phyloP scores from a whole-genome alignment of 2,329 filamentous ascomycete genomes.

The Ophiocordyceps camponoti-floridani region DNA sequence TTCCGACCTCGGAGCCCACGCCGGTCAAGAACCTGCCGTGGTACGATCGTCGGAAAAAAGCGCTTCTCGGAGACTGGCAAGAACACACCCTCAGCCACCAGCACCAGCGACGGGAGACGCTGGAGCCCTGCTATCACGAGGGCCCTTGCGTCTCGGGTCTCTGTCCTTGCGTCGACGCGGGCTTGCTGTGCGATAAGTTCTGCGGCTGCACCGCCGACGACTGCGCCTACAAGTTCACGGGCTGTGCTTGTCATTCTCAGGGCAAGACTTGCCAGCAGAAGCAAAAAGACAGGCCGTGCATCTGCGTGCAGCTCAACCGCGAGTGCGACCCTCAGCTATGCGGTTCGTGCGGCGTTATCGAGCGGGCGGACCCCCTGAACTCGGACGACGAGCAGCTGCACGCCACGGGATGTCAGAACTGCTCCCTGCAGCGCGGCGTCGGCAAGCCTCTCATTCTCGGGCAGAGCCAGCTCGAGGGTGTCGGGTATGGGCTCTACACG shows the following conservation, averaged over 20 bases:
- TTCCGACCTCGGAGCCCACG: slow-evolving; percentile 9
- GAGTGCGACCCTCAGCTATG: slow-evolving; percentile 72
- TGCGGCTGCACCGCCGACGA: slow-evolving; percentile 43
- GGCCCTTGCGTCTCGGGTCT: slow-evolving; percentile 42
- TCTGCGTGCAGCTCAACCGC: slow-evolving; percentile 53
- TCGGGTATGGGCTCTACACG: slow-evolving; percentile 60
- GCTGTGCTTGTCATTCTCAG: slow-evolving; percentile 42
- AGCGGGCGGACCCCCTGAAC: slow-evolving; percentile 53
- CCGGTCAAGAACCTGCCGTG: slow-evolving; percentile 28
- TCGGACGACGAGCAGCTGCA: slow-evolving; percentile 38
- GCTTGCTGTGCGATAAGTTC: slow-evolving; percentile 54
- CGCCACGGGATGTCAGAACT: slow-evolving; percentile 50
- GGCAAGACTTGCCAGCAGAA: slow-evolving; percentile 41
- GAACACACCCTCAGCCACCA: slow-evolving; percentile 35
- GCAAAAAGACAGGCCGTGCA: slow-evolving; percentile 43
- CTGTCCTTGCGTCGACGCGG: slow-evolving; percentile 44
- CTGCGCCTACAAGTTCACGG: slow-evolving; percentile 47
- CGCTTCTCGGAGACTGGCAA: slow-evolving; percentile 35
- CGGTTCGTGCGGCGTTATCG: slow-evolving; percentile 46
- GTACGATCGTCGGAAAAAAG: slow-evolving; percentile 39
- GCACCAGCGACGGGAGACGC: slow-evolving; percentile 36
- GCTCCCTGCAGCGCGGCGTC: slow-evolving; percentile 48
- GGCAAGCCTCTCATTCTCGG: slow-evolving; percentile 51
- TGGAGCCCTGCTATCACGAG: slow-evolving; percentile 50
- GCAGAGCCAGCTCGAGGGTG: slow-evolving; percentile 45